Base-by-base conservation (phyloP, 345 rosid species). In the Melaleuca quinquenervia region DNA sequence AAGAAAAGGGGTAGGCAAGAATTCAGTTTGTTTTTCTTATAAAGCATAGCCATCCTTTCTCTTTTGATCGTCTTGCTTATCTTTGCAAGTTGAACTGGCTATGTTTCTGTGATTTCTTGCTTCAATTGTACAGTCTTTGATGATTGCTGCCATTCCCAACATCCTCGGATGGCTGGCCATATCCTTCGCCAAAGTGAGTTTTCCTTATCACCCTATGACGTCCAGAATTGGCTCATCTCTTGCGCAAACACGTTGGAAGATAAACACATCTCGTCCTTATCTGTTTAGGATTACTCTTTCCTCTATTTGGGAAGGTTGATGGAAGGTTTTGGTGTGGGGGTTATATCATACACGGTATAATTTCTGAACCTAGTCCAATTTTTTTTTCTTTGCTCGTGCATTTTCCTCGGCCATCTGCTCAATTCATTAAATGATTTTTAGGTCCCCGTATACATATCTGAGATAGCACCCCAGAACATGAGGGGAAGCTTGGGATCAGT, bases 81-180 rank as follows among this genome's bases (percentile, higher is more conserved):
- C 82, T 55, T 32, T 82, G 13, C 80, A n/a, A 70, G 82, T 55
- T 52, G 62, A 32, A 48, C 52, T 27, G 22, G 83, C 80, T 32
- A 55, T 3, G 48, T 82, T 86, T 51, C 51, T 13, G 44, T 70
- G 26, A 84, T 78, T 55, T 52, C 29, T 88, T 80, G 60, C 22
- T 56, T 50, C 20, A 26, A 36, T 84, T 12, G 12, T 86, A 91
- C 92, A 97, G 99, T 94, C 99, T 87, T 82, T 97, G 85, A 96
- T 97, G 98, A 94, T 97, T 85, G 99, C 99, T 84, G 92, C 99
- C n/a, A 92, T 97, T 87, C 99, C 99, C n/a, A 97, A 96, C 87
- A 93, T 97, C 86, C 92, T 97, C 14, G 99, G 99, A 86, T 97
- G 99, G 99, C 95, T 97, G 53, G 92, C 95, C 86, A 93, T 97